Evolutionary conservation across 2,329 filamentous ascomycete species (phyloP), one percentile per base, ranked within the genome.

Genomic region (Exophiala bonariae): DNA sequence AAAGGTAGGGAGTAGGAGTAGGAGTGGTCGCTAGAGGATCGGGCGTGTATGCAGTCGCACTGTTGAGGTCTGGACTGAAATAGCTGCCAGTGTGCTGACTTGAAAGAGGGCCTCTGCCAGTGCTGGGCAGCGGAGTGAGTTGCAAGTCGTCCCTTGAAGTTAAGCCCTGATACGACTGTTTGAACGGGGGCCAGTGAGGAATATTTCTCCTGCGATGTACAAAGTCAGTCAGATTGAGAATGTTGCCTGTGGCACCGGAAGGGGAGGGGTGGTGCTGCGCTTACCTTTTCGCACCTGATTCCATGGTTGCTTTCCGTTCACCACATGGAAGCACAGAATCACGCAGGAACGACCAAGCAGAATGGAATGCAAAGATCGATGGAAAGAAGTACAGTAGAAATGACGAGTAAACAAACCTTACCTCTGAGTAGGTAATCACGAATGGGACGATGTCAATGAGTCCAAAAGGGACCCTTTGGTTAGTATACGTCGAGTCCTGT

Each of bases 91-190:
- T 50, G 19, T 35, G 48, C 18, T 49, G 47, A 46, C 44, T 47
- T 22, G 52, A 42, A 32, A 20, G 44, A 23, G 26, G 50, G 22
- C 34, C 39, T 43, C 34, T 44, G 31, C 44, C 47, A 10, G 49
- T 50, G 13, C n/a, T 22, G 20, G 52, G 42, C 4, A 54, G 50
- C n/a, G 50, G 50, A 36, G 42, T 55, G 33, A 52, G 48, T 23
- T 52, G 48, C 26, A 51, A 35, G 35, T 57, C 50, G 11, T 57
- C 55, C 26, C 44, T 37, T 8, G 55, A 57, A 19, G 35, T 39
- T 30, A 57, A 26, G 31, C 50, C 48, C 40, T 55, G 55, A 47
- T 57, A 57, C 40, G 52, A 34, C 26, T 51, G 52, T 54, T 54
- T 54, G 42, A 54, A 54, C 16, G 52, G 52, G 14, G 52, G 52